Percentiles rank a stretch among this genome's conserved stretches.
Conservation (phyloP, 768 basidiomycete species). For the Podaxis carcinomalis region DNA sequence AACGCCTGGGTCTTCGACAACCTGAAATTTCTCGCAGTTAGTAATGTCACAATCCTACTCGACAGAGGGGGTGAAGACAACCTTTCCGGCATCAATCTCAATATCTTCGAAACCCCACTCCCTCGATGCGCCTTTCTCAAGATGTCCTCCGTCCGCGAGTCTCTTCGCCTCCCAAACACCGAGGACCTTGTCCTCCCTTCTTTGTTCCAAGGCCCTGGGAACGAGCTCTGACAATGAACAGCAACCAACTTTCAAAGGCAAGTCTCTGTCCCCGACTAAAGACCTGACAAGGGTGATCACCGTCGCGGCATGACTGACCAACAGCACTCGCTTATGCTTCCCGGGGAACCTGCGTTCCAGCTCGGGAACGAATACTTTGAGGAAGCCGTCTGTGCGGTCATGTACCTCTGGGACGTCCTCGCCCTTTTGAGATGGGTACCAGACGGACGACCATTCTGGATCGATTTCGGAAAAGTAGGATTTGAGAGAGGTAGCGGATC, state of each 20-base stretch:
- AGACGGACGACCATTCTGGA: slow-evolving; percentile 58
- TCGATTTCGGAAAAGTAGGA: slow-evolving; percentile 60
- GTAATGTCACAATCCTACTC: neutral
- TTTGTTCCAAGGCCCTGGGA: slow-evolving; percentile 22
- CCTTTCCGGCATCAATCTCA: slow-evolving; percentile 53
- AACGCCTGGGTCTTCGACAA: slow-evolving; percentile 65
- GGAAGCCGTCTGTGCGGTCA: slow-evolving; percentile 49
- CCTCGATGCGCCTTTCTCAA: slow-evolving; percentile 53
- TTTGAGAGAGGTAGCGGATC: slow-evolving; percentile 47
- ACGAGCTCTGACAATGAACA: slow-evolving; percentile 63
- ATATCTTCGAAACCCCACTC: slow-evolving; percentile 86
- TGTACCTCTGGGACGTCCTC: slow-evolving; percentile 65
- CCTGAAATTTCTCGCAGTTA: slow-evolving; percentile 31
- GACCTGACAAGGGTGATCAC: slow-evolving; percentile 60
- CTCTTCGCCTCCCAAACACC: slow-evolving; percentile 43
- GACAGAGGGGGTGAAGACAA: neutral
- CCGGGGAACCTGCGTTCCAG: slow-evolving; percentile 39
- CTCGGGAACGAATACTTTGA: slow-evolving; percentile 45
- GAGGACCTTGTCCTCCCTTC: slow-evolving; percentile 16
- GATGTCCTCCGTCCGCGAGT: slow-evolving; percentile 54
- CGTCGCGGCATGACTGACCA: slow-evolving; percentile 77
- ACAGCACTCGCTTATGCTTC: slow-evolving; percentile 47
- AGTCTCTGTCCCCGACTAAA: slow-evolving; percentile 46
- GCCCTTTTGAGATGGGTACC: slow-evolving; percentile 68
- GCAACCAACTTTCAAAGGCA: slow-evolving; percentile 67